Base-by-base conservation (phyloP, 106 monocot species). In the Allium cepa region DNA sequence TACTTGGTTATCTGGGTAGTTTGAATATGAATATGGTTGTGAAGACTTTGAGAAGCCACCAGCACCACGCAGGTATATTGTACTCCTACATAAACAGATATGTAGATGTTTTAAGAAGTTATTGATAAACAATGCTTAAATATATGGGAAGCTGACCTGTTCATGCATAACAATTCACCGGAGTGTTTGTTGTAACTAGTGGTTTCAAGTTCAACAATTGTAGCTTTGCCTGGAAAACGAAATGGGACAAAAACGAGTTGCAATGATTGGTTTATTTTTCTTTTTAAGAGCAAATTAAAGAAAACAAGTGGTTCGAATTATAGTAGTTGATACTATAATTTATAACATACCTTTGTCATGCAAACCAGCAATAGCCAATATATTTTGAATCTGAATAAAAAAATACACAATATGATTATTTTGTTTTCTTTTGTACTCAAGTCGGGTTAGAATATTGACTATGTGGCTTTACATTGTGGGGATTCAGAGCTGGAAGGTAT, bases 141-240 rank as follows among this genome's bases (percentile, higher is more conserved):
- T 8, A 67, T 56, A 51, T 57, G 2, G 16, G 50, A 59, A 22
- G 63, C 72, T 73, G 10, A 90, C 99, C 99, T 65, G 68, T 87
- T 99, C 99, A 87, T 84, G 79, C 99, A 99, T 69, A 99, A 72
- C 9, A 63, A 71, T 84, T 99, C 93, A 63, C 99, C 99, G 72
- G 99, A 71, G 26, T 78, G 71, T 69, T 87, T 79, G 56, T 80
- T 67, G 80, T 92, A 90, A 83, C 83, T 93, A 6, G 81, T 90
- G 26, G 90, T 99, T 78, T 99, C 87, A 67, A 93, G 50, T 79
- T 99, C 99, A 65, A 99, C n/a, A 62, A 99, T 81, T 53, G 87
- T 55, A 17, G 99, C 99, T 74, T 99, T 99, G 0, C 93, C 99
- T 99, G 67, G 51, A 26, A 14, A 67, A 52, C 26, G 22, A 66